phyloP scores from a whole-genome alignment of 352 stramenopile genomes.

The Phytophthora aleatoria region DNA sequence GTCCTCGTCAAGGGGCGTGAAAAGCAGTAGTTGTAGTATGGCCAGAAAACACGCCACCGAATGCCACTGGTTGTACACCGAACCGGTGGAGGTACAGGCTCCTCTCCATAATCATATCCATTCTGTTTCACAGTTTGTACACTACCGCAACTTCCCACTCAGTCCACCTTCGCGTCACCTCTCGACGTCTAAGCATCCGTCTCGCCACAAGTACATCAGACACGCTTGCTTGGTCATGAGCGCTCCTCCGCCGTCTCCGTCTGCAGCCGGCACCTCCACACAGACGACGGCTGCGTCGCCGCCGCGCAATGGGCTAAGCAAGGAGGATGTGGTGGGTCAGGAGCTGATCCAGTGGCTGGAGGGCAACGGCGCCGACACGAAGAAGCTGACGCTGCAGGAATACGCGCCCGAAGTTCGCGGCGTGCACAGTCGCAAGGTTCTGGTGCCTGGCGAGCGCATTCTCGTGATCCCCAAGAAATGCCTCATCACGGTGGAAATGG shows the following conservation, averaged over 20 bases:
- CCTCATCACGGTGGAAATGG: slow-evolving; percentile 99
- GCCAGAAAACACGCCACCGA: too few species aligned
- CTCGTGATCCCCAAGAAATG: slow-evolving; percentile 94
- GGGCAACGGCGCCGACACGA: slow-evolving; percentile 68
- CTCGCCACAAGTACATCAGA: slow-evolving; percentile 5
- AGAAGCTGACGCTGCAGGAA: slow-evolving; percentile 81
- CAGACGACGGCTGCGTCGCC: background rate
- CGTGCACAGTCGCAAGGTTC: slow-evolving; percentile 89
- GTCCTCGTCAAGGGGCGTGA: too few species aligned
- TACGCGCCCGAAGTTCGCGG: slow-evolving; percentile 94
- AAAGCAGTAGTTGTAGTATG: too few species aligned
- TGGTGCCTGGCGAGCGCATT: slow-evolving; percentile 87
- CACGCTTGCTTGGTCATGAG: slow-evolving; percentile 40
- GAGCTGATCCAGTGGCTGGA: slow-evolving; percentile 84
- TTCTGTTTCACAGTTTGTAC: background rate
- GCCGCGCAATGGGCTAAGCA: slow-evolving; percentile 15
- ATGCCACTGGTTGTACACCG: too few species aligned
- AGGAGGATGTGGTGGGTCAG: slow-evolving; percentile 54
- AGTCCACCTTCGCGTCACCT: background rate
- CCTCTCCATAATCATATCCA: background rate
- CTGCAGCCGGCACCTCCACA: background rate
- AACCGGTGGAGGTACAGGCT: too few species aligned
- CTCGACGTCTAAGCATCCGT: background rate
- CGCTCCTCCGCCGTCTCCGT: slow-evolving; percentile 27
- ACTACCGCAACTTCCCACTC: background rate